Base-by-base conservation (phyloP, 257 asterid species). In the Solanum clarkiae region DNA sequence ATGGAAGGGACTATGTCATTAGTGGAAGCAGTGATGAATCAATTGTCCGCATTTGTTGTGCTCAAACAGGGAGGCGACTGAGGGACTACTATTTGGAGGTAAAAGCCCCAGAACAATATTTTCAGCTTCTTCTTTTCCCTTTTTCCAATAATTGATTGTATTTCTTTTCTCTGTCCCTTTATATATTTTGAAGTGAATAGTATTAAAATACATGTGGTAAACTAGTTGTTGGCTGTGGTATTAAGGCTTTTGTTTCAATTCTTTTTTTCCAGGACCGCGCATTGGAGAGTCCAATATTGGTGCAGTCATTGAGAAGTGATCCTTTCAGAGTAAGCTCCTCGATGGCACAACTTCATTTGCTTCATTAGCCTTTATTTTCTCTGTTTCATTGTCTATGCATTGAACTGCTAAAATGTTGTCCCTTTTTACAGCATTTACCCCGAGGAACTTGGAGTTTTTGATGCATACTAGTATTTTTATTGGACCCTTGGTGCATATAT, bases 1-100 rank as follows among this genome's bases (percentile, higher is more conserved):
- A 92, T 22, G 94, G 94, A 29, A 85, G 97, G 87, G 98, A 95
- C 84, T 93, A 93, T 87, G 88, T 95, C 63, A 89, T 95, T 63
- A 95, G 94, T 63, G 98, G 98, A 84, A 95, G 97, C 80, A 90
- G 92, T 53, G 97, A 93, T 87, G 98, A 95, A 85, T 86, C 92
- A 53, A 89, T 89, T 1, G 85, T 95, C 53, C 96, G 88, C 86
- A 22, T 95, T 74, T 94, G 97, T 84, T 94, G 97, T 86, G 93
- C 92, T 6, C 94, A 93, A 89, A 93, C 98, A 1, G 96, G 98
- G 85, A 93, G 94, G 88, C 92, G 95, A 44, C 77, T 95, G 44
- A 87, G 91, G 81, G 94, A 94, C 85, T 87, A 93, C 68, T 86
- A 88, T 62, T 81, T 95, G 88, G 91, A 93, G 97, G 98, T 94